Conservation (phyloP, 2,329 filamentous ascomycete species). For the Venturia nashicola region DNA sequence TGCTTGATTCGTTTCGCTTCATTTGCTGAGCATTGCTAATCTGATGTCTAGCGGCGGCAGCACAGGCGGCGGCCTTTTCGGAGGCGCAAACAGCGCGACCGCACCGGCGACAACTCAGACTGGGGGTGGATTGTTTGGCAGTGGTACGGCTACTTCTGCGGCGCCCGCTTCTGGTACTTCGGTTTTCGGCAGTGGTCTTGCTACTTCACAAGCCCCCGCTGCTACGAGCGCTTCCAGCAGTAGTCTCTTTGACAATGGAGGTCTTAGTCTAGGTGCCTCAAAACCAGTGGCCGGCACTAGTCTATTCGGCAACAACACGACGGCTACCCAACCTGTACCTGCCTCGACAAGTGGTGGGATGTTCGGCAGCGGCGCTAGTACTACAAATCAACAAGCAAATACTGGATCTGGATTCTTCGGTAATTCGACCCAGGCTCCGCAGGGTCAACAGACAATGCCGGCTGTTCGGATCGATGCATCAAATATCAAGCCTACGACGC, state of each 20-base stretch:
- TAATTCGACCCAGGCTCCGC: slow-evolving; percentile 14
- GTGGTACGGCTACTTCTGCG: background rate
- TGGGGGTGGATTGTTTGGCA: slow-evolving; percentile 9
- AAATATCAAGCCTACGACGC: slow-evolving; percentile 73
- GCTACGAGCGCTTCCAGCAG: slow-evolving; percentile 16
- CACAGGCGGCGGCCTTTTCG: slow-evolving; percentile 13
- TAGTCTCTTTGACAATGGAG: slow-evolving; percentile 21
- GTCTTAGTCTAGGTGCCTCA: background rate
- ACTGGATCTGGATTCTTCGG: slow-evolving; percentile 13
- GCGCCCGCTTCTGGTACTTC: background rate
- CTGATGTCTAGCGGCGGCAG: slow-evolving; percentile 13
- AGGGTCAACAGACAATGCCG: slow-evolving; percentile 44
- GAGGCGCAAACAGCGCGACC: background rate
- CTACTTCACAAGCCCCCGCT: slow-evolving; percentile 10
- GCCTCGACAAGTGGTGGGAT: slow-evolving; percentile 17
- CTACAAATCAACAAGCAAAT: slow-evolving; percentile 15
- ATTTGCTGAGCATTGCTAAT: background rate
- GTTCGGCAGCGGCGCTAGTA: slow-evolving; percentile 12
- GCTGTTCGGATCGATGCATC: slow-evolving; percentile 68
- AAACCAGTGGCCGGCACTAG: background rate
- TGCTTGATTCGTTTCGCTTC: background rate
- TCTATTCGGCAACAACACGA: slow-evolving; percentile 13
- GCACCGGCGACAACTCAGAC: slow-evolving; percentile 14
- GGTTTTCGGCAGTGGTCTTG: background rate
- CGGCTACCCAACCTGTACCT: background rate